phyloP scores from a whole-genome alignment of 345 rosid genomes.

The Pistacia vera region DNA sequence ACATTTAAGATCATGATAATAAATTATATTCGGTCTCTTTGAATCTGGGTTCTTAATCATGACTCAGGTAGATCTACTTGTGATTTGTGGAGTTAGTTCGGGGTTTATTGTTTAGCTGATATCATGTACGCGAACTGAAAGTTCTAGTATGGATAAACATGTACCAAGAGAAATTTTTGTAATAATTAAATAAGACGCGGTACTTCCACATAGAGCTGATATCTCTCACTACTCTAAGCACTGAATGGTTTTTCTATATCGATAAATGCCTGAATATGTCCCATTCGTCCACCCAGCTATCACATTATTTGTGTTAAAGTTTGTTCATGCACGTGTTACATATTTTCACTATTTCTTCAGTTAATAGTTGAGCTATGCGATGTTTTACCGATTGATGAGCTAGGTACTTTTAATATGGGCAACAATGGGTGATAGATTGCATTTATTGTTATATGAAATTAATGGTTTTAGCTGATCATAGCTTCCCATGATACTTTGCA shows the following conservation, averaged over 20 bases:
- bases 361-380: no score
- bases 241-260: not conserved
- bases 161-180: not conserved
- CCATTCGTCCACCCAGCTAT: not conserved
- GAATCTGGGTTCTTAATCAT: not conserved
- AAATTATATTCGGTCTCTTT: not conserved
- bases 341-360: no score
- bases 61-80: slow-evolving; percentile 4
- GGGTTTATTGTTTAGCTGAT: not conserved
- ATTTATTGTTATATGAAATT: not conserved
- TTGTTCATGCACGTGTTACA: not conserved
- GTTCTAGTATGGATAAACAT: not conserved
- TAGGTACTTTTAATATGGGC: no score
- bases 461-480: not conserved
- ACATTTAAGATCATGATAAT: not conserved
- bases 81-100: not conserved
- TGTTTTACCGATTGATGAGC: not conserved
- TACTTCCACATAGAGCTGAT: not conserved
- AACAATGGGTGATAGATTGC: not conserved
- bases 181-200: not conserved
- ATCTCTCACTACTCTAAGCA: not conserved
- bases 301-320: not conserved
- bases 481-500: not conserved
- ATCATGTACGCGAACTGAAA: not conserved
- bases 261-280: not conserved